Evolutionary conservation across 208 protist genomes (phyloP), one percentile per base, ranked within the genome.

Genomic region (Dictyostelium gargantuum): DNA sequence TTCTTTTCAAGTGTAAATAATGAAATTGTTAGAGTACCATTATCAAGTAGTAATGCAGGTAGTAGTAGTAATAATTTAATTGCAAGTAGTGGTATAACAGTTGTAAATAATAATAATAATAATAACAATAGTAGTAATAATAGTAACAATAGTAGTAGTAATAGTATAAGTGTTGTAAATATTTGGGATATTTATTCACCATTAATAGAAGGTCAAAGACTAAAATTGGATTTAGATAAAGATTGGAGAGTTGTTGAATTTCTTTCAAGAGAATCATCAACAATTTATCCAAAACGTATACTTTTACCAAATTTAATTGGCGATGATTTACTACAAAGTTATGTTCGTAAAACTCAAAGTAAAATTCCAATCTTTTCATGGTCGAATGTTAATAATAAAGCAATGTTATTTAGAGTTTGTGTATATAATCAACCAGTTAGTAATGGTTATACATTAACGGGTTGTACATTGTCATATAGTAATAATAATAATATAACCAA

Each of bases 1-100:
- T 89, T 70, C 50, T 89, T 89, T 79, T 74, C 82, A 21, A 52
- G 19, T 35, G 50, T 89, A 6, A 89, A 89, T 52, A 40, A 79
- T 40, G 82, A 89, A 23, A 68, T 70, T 26, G 2, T 15, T 26
- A 70, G 63, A 40, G 63, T 32, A 42, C 32, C 32, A 70, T 26
- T 70, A 23, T 75, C 11, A 15, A 13, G n/a, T 4, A 32, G 17
- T 35, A 54, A 38, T n/a, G 21, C 72, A 9, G 23, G 40, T 6
- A 35, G 66, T 42, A 42, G 66, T 42, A 26, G 26, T n/a, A 42
- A 38, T 19, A 42, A 21, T 35, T 35, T 73, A 32, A 42, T 10
- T 46, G 8, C 15, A 46, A 74, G 11, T 17, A 46, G 35, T 29
- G 32, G 66, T 6, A 44, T 3, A n/a, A n/a, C 52, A 58, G 23